Evolutionary conservation across 805 yeast genomes (phyloP), one percentile per base, ranked within the genome.

Genomic region (Torulaspora quercuum): DNA sequence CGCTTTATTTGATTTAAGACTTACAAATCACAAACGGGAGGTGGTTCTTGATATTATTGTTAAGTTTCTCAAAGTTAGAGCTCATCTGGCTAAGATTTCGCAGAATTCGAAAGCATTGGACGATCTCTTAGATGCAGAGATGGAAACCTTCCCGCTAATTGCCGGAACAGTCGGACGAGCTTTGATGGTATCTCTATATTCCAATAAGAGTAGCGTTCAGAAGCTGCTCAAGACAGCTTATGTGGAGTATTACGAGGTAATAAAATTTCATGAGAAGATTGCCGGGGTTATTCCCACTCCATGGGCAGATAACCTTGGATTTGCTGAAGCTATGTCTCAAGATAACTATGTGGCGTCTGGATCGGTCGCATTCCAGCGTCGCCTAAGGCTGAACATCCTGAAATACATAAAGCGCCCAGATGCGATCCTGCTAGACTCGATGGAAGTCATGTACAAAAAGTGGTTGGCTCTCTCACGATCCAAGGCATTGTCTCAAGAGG

Each of bases 361-460:
- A 18, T 70, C 79, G 13, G 78, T 81, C 18, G 88, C 94, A 0
- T 68, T 82, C 22, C 88, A 83, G 51, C 82, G 82, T 53, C 73
- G 77, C 41, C 60, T 82, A 35, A 69, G 83, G 53, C 72, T 63
- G 27, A 64, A 59, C 33, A 48, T 68, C 12, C 45, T 49, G 35
- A 55, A 45, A 35, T 31, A 42, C 38, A 40, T 53, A 14, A 49
- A 35, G 17, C 41, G 29, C 25, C 61, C 59, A 4, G 55, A 58
- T 20, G 41, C 50, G 14, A 49, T 57, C 4, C 27, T 61, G 3
- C 38, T 57, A 12, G 63, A 61, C 49, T 49, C 63, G 33, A 43
- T 63, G 46, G 42, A 61, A 45, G 25, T 59, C 43, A 41, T 76
- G 64, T 42, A 68, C 63, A 33, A 62, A 43, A 52, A 53, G 28